Base-by-base conservation (phyloP, 306 rosid species). In the Crotalaria pallida region DNA sequence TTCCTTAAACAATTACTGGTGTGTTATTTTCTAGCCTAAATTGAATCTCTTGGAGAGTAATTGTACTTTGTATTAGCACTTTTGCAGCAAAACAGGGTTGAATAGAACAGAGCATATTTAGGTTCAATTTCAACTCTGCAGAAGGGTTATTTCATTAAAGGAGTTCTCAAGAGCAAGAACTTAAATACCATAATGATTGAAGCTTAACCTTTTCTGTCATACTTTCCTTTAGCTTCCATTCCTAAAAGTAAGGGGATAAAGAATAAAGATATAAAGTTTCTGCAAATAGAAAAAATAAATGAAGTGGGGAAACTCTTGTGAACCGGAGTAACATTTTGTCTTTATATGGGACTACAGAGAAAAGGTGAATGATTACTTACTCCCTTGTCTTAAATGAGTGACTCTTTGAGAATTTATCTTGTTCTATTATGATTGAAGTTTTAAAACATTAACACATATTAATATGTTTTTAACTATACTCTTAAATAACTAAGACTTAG, bases 321-420 rank as follows among this genome's bases (percentile, higher is more conserved):
- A 72, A 67, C 65, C 65, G 56, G 41, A 48, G 60, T 50, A 72
- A 56, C 74, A 48, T 57, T 68, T 72, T 77, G 70, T 29, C 33
- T 48, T 68, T 71, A 62, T 27, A 62, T 27, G 55, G n/a, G 57
- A 81, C 52, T 59, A 40, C 0, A 10, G 27, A 51, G 60, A 65
- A 72, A 60, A 65, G 81, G 70, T 51, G 56, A 71, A 63, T 47
- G 44, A 38, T 38, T 4, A 2, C 12, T 38, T 38, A 38, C 44
- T 38, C 44, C 44, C 44, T 38, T 13, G 2, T 38, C 10, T 36
- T 36, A 36, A 36, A 36, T 9, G 43, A 9, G 3, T 7, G 1
- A 10, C 3, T 36, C 11, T 36, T 36, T 29, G 6, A 29, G 4
- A 29, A 7, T 36, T 36, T 9, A 36, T 36, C 11, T 36, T 36